Evolutionary conservation across 371 early-diverging fungal species (phyloP).

Genomic region (Syncephalastrum racemosum): DNA sequence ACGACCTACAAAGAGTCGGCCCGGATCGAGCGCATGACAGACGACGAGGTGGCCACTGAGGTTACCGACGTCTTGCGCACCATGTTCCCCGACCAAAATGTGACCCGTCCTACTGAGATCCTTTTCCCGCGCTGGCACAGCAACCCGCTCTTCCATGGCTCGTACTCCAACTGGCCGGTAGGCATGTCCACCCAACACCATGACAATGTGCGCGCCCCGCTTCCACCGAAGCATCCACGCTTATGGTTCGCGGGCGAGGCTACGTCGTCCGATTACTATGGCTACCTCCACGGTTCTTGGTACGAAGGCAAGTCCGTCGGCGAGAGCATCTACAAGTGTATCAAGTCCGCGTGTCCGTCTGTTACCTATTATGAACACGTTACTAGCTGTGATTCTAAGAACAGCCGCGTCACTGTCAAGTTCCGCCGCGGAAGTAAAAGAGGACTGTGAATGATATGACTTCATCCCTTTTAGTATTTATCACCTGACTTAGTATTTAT

Average conservation of each 20-base stretch:
- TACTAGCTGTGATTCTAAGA: conserved; percentile 23
- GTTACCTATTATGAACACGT: conserved; percentile 21
- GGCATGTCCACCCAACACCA: conserved; percentile 36
- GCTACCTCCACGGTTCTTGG: conserved; percentile 50
- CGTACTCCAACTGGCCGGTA: conserved; percentile 49
- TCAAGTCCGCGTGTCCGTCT: conserved; percentile 17
- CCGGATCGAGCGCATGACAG: conserved; percentile 37
- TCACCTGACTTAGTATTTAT: too few relatives aligned
- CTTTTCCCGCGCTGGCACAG: conserved; percentile 43
- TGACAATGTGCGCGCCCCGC: conserved; percentile 38
- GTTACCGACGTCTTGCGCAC: conserved; percentile 26
- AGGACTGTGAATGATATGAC: too few relatives aligned
- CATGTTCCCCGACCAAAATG: conserved; percentile 28
- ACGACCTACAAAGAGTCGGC: conserved; percentile 36
- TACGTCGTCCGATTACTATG: conserved; percentile 38
- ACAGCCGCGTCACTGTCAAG: too few relatives aligned
- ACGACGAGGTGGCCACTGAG: conserved; percentile 23
- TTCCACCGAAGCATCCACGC: conserved; percentile 19
- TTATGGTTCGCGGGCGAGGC: conserved; percentile 53
- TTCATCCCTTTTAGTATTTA: too few relatives aligned
- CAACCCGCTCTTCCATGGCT: conserved; percentile 44
- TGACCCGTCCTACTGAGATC: conserved; percentile 20
- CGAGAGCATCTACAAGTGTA: conserved; percentile 21
- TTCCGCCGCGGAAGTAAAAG: too few relatives aligned
- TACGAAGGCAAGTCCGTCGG: conserved; percentile 34